Evolutionary conservation across 2,329 filamentous ascomycete genomes (phyloP).

Genomic region (Cordyceps javanica): DNA sequence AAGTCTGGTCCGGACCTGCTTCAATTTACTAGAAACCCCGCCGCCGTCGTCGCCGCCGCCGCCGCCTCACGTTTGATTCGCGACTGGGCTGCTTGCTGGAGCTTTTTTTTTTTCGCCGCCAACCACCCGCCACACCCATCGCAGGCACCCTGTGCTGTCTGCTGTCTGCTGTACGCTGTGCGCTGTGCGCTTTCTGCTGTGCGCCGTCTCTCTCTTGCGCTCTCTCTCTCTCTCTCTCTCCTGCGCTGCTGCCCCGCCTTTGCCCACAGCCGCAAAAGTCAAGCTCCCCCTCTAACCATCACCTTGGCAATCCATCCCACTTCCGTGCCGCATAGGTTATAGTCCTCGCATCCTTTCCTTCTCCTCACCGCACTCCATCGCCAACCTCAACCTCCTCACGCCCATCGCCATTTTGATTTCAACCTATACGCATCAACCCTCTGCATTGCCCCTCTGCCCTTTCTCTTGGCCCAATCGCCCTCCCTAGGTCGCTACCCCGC

Average conservation of each 20-base stretch:
- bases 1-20: background rate
- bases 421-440: background rate
- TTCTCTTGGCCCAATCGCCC: background rate
- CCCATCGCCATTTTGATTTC: background rate
- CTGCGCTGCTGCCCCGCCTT: slow-evolving; percentile 4
- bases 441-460: background rate
- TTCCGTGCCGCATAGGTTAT: background rate
- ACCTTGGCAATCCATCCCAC: background rate
- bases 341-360: slow-evolving; percentile 6
- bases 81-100: background rate
- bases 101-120: background rate
- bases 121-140: slow-evolving; percentile 1
- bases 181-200: background rate
- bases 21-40: background rate
- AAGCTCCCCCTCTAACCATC: slow-evolving; percentile 12
- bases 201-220: background rate
- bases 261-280: slow-evolving; percentile 10
- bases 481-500: background rate
- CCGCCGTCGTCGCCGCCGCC: background rate
- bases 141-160: no score
- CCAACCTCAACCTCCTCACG: background rate
- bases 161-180: background rate
- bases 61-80: background rate
- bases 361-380: background rate
- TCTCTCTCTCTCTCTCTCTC: background rate